Conservation (phyloP, 305 asterid species). For the Coffea humblotiana region DNA sequence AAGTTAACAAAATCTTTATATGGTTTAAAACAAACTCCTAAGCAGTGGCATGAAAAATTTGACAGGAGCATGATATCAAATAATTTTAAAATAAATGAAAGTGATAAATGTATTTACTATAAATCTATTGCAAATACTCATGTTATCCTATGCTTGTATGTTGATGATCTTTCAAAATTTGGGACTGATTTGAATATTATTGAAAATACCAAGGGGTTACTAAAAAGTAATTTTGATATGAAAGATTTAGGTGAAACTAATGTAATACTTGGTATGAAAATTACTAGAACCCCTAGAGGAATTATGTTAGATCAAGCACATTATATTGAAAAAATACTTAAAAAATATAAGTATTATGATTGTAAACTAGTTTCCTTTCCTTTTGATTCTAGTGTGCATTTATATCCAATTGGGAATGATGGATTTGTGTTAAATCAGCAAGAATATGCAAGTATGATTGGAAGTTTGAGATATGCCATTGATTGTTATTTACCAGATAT, state of each 20-base stretch:
- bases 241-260: not conserved
- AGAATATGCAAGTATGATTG: not conserved
- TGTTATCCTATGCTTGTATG: not conserved
- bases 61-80: no score
- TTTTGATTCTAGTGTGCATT: not conserved
- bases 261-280: not conserved
- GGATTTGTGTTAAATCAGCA: not conserved
- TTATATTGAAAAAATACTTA: no score
- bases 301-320: not conserved
- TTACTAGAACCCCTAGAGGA: no score
- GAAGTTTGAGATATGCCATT: not conserved
- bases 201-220: no score
- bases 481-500: not conserved
- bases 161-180: no score
- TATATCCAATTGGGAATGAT: not conserved
- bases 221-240: not conserved
- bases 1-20: no score
- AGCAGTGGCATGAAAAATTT: no score
- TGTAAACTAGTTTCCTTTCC: not conserved
- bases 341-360: not conserved
- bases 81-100: no score
- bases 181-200: no score
- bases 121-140: not conserved
- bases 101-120: no score
- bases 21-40: no score